Base-by-base conservation (phyloP, 805 yeast species). In the Sugiyamaella marilandica region DNA sequence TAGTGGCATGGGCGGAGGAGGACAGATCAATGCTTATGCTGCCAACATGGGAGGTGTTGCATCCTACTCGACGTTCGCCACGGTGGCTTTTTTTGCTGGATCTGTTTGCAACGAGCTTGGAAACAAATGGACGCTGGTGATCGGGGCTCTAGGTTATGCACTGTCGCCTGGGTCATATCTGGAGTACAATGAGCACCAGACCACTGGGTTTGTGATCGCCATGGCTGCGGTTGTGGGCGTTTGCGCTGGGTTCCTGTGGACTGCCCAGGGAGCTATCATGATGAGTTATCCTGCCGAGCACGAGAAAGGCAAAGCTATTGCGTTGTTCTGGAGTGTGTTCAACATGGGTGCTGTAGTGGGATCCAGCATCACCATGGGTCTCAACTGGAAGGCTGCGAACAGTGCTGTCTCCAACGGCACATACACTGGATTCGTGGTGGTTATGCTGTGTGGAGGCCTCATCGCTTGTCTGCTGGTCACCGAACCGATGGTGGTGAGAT, bases 301-400 rank as follows among this genome's bases (percentile, higher is more conserved):
- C 37, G 67, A 55, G 13, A 79, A 79, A 63, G 83, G 79, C 45
- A 69, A 66, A 41, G 79, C 75, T 39, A 71, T 79, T 51, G 75
- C 76, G 73, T 63, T 75, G 18, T 77, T 77, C 59, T 79, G 83
- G 84, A 70, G 77, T 52, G 74, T 79, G 51, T 76, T 79, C 69
- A 77, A 78, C 65, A 67, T 77, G 57, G 84, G 84, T 63, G 82
- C 79, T 11, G 82, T 78, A 47, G 73, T 79, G 54, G 84, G 84
- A 41, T 71, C 77, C 10, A 66, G 76, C 47, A 75, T 79, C 58
- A 80, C 83, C 14, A 72, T 79, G 64, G 79, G 73, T 32, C 70
- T 75, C 56, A 78, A 76, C 59, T 60, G 78, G 58, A 64, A 75
- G 49, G 67, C 50, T 10, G 48, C 46, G 31, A 45, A 49, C 7